Percentiles rank a stretch among this genome's conserved stretches.
phyloP scores from a whole-genome alignment of 225 moss, liverwort and hornwort genomes.

The Climacium dendroides region DNA sequence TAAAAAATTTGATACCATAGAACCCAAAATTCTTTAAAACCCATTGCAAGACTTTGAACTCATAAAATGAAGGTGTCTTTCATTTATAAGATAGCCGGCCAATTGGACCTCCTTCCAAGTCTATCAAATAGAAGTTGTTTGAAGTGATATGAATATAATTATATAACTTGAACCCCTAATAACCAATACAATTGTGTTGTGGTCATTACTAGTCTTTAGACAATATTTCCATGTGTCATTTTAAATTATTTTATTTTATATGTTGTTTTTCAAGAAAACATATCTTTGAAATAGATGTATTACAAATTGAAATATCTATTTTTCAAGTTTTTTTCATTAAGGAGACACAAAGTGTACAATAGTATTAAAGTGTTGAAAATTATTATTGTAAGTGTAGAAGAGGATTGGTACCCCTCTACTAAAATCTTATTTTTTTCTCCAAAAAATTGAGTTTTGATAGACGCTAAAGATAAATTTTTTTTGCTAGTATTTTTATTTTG shows the following conservation, averaged over 20 bases:
- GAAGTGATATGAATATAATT: not conserved
- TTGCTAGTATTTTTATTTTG: too few species aligned
- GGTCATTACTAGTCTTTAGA: not conserved
- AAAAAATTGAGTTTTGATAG: fast-evolving
- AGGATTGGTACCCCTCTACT: fast-evolving
- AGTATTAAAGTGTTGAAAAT: not conserved
- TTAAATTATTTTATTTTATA: not conserved
- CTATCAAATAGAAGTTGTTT: not conserved
- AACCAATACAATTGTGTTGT: not conserved
- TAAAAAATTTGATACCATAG: too few species aligned
- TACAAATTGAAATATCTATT: not conserved
- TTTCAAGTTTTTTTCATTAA: not conserved
- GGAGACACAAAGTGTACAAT: not conserved
- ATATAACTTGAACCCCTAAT: not conserved
- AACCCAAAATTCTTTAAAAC: too few species aligned
- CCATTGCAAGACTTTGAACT: too few species aligned
- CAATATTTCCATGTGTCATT: not conserved
- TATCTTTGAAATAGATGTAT: not conserved
- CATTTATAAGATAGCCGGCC: not conserved
- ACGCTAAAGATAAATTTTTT: not conserved
- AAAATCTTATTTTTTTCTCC: too few species aligned
- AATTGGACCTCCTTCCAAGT: too few species aligned
- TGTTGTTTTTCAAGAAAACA: not conserved
- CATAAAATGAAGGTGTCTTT: too few species aligned
- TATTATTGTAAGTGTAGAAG: not conserved